A percentile compares a stretch with the other conserved stretches of the same genome.
These are phyloP conservation scores for Yarrowia yakushimensis DNA, from an alignment of 805 yeast genomes.

Conservation along the genomic window DNA sequence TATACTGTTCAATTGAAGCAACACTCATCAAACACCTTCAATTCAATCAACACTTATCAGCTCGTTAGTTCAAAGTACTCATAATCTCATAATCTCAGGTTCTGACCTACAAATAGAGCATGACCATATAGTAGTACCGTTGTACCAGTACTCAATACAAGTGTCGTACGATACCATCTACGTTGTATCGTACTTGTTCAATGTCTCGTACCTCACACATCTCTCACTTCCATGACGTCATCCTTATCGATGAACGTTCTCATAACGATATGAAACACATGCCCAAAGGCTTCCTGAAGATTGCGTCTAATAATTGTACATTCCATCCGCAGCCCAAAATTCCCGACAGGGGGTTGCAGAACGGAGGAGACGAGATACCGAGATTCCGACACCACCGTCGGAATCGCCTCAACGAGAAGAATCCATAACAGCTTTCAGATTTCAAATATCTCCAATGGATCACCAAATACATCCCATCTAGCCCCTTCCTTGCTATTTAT, in stretches of 20 bases:
- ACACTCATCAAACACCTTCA: too few relatives aligned
- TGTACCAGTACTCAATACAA: too few relatives aligned
- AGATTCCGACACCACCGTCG: too few relatives aligned
- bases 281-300: background rate
- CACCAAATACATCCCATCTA: background rate
- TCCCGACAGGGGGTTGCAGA: background rate
- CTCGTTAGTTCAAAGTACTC: too few relatives aligned
- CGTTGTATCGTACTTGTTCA: too few relatives aligned
- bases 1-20: too few relatives aligned
- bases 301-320: background rate
- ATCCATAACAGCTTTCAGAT: background rate
- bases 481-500: background rate
- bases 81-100: too few relatives aligned
- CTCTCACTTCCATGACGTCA: background rate
- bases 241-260: background rate
- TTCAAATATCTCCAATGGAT: background rate
- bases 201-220: too few relatives aligned
- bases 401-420: background rate
- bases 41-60: too few relatives aligned
- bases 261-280: background rate
- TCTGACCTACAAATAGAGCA: too few relatives aligned
- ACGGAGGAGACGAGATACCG: background rate
- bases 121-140: too few relatives aligned
- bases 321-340: background rate
- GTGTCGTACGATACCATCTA: too few relatives aligned